Percentiles rank a stretch among this genome's conserved stretches.
Conservation (phyloP, 805 yeast species). For the Cyberlindnera nakhonratchasimensis region DNA sequence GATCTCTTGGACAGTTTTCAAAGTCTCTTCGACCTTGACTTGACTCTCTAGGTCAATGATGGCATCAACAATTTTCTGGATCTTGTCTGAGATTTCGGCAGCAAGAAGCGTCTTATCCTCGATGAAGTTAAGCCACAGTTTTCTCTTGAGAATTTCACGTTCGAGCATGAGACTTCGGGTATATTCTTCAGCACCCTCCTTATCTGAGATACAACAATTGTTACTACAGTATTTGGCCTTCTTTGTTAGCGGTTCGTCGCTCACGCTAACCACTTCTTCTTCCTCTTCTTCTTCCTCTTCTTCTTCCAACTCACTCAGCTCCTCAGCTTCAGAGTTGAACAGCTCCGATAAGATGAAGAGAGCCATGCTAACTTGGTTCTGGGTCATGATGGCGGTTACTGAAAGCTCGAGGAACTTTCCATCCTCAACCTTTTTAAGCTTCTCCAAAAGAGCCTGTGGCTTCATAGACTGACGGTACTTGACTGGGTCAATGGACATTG, state of each 20-base stretch:
- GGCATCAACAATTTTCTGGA: background rate
- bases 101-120: background rate
- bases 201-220: background rate
- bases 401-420: background rate
- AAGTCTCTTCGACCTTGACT: background rate
- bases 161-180: background rate
- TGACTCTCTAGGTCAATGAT: background rate
- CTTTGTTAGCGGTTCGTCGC: background rate
- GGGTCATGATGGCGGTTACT: background rate
- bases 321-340: background rate
- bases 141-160: background rate
- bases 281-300: background rate
- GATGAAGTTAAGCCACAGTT: background rate
- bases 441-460: background rate
- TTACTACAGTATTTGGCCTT: background rate
- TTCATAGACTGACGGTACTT: background rate
- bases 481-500: slow-evolving; percentile 4
- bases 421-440: background rate
- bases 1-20: background rate
- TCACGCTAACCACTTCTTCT: background rate
- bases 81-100: background rate
- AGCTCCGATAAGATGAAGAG: background rate
- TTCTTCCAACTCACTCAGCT: background rate
- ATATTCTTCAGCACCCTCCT: too few relatives aligned
- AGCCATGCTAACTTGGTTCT: background rate